Evolutionary conservation across 305 asterid genomes (phyloP).

Genomic region (Fraxinus angustifolia): DNA sequence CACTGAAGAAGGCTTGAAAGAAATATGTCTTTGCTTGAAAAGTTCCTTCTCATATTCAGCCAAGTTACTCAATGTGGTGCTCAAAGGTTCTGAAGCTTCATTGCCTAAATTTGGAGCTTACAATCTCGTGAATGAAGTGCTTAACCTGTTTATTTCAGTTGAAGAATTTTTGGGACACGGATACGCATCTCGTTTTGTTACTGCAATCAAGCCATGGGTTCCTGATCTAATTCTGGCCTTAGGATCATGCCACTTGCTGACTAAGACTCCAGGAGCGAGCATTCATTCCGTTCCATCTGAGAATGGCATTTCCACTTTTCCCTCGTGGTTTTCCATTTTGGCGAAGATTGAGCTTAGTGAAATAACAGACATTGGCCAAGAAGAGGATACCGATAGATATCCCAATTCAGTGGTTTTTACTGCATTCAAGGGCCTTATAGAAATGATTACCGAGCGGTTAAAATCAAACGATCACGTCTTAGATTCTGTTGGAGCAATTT

Average conservation of each 20-base stretch:
- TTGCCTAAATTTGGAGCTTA: constrained; percentile 34
- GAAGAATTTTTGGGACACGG: constrained; percentile 65
- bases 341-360: constrained; percentile 64
- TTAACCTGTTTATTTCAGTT: constrained; percentile 53
- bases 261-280: constrained; percentile 30
- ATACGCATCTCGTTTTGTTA: constrained; percentile 51
- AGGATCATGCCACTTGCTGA: constrained; percentile 54
- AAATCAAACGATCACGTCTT: constrained; percentile 45
- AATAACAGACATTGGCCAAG: constrained; percentile 33
- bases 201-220: constrained; percentile 64
- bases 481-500: constrained; percentile 62
- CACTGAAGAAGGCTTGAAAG: constrained; percentile 49
- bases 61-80: constrained; percentile 58
- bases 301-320: constrained; percentile 28
- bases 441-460: constrained; percentile 42
- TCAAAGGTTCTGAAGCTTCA: constrained; percentile 44
- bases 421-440: constrained; percentile 58
- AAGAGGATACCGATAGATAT: constrained; percentile 37
- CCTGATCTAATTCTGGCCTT: constrained; percentile 77
- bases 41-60: constrained; percentile 77
- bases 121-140: constrained; percentile 52
- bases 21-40: constrained; percentile 52
- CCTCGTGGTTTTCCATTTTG: constrained; percentile 57
- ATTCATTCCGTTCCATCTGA: constrained; percentile 27
- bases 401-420: constrained; percentile 31